Evolutionary conservation across 768 basidiomycete genomes (phyloP), one percentile per base, ranked within the genome.

Genomic region (Leccinum disarticulatum): DNA sequence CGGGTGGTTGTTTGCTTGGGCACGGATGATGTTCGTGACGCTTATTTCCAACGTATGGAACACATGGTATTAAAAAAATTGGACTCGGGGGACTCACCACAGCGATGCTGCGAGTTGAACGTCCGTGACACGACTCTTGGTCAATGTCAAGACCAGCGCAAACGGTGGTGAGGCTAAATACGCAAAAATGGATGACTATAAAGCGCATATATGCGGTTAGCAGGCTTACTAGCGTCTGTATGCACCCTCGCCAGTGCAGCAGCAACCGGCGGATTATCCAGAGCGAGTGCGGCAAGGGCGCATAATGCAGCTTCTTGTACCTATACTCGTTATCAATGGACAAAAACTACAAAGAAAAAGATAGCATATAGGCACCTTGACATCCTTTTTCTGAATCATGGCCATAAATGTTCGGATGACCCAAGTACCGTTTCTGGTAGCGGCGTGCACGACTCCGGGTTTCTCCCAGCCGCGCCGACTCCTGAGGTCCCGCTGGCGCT

Each of bases 381-480:
- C 65, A 66, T 91, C 85, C 53, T 77, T 78, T 52, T 74, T 78
- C 17, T 74, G 71, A 31, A 88, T 68, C 60, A 90, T 70, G 1
- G 72, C 73, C 4, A 79, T 69, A 38, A 91, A 68, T 38, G 78
- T 77, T 49, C 82, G 74, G 2, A 82, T 79, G 8, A 84, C 82
- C 87, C 88, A 89, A 0, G 83, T 82, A 7, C 86, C 83, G 28
- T 79, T 76, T 35, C 76, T 76, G 2, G 80, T 75, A 11, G 72
- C 76, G 4, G 76, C 73, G 27, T 73, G 72, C 14, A 70, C 70
- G 1, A 76, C 64, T 0, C 80, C 78, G 0, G 80, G 75, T 67
- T 85, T 87, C 74, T 92, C 90, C 90, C 90, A 93, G 4, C 90
- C 87, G 1, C 90, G 79, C 59, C 83, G 83, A 3, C 78, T 79